These are phyloP conservation scores for Babesia microti DNA, from an alignment of 169 alveolate species.

Conservation along the genomic window DNA sequence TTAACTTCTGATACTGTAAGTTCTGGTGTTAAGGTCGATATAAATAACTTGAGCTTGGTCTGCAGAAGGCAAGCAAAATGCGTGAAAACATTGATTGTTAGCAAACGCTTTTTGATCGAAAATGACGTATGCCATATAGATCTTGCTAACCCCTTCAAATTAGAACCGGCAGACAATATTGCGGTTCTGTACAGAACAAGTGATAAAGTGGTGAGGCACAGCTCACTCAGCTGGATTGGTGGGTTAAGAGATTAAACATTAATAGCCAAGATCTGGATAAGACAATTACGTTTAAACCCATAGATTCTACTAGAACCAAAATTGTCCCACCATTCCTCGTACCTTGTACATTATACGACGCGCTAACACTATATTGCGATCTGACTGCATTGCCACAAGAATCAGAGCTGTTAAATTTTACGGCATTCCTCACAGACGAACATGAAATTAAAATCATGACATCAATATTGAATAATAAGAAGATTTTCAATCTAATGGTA, in stretches of 20 bases:
- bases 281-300: conserved; percentile 47
- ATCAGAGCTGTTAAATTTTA: conserved; percentile 42
- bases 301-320: conserved; percentile 7
- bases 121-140: no score
- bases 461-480: conserved; percentile 21
- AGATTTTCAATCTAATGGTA: conserved; percentile 22
- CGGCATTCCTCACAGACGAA: conserved; percentile 46
- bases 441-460: conserved; percentile 41
- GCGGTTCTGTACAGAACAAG: no score
- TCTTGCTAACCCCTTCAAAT: no score
- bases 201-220: no score
- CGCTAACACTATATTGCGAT: conserved; percentile 56
- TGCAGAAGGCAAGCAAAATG: no score
- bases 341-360: conserved; percentile 44
- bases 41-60: no score
- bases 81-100: no score
- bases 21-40: no score
- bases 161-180: no score
- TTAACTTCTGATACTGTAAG: no score
- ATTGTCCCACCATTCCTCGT: conserved; percentile 34
- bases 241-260: conserved; percentile 28
- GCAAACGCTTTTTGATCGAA: no score
- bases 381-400: conserved; percentile 54
- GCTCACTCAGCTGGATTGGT: no score
- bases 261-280: conserved; percentile 31